Evolutionary conservation across 306 rosid species (phyloP).

Genomic region (Pyrus communis): DNA sequence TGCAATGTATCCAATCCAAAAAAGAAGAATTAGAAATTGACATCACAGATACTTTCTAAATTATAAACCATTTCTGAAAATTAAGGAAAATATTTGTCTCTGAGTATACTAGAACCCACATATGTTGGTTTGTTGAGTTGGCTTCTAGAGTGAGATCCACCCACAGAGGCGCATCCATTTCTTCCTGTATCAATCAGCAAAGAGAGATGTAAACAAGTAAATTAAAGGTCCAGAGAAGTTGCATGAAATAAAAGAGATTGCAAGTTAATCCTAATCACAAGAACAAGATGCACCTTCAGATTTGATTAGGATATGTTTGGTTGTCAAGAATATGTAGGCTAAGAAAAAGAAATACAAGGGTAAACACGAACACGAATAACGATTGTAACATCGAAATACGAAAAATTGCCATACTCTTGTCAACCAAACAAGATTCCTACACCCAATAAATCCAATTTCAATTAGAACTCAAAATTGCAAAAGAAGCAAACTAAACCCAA

Average conservation of each 20-base stretch:
- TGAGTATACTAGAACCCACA: conserved; percentile 32
- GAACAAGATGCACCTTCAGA: neutral
- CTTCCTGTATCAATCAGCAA: conserved; percentile 43
- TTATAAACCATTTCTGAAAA: neutral
- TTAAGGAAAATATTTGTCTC: neutral
- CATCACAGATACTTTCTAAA: neutral
- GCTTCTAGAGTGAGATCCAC: conserved; percentile 55
- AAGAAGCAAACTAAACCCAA: neutral
- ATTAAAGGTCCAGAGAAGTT: neutral
- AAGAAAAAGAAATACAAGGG: neutral
- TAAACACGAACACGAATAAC: neutral
- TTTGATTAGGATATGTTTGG: neutral
- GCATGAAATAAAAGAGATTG: neutral
- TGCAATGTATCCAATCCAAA: conserved; percentile 27
- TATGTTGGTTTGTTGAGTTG: conserved; percentile 24
- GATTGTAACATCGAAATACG: neutral
- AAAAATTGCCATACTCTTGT: neutral
- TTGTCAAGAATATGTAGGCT: neutral
- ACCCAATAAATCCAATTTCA: neutral
- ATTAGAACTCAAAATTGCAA: too few relatives aligned
- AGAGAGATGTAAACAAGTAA: neutral
- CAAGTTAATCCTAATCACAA: neutral
- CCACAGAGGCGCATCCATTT: conserved; percentile 88
- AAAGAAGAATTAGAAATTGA: neutral
- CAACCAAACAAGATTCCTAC: neutral